Conservation (phyloP, 352 stramenopile genomes). For the Hyaloperonospora arabidopsidis region DNA sequence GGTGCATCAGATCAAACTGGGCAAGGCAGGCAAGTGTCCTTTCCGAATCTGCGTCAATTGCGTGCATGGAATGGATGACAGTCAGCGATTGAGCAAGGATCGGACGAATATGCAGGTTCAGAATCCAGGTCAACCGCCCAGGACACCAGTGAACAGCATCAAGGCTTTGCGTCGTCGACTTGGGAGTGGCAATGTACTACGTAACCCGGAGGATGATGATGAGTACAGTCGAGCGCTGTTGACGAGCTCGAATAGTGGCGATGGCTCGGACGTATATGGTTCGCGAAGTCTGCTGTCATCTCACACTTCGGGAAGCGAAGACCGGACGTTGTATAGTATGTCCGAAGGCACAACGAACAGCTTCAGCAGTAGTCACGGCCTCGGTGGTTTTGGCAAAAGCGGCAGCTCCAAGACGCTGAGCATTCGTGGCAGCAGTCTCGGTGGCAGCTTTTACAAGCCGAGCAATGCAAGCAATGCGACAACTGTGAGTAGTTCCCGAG, state of each 20-base stretch:
- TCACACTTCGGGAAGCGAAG: conserved; percentile 5
- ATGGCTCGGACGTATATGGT: conserved; percentile 34
- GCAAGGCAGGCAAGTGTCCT: conserved; percentile 41
- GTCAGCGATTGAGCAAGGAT: conserved; percentile 16
- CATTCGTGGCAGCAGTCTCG: conserved; percentile 27
- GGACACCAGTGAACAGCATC: conserved; percentile 16
- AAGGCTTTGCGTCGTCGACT: conserved; percentile 21
- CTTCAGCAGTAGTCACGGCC: conserved; percentile 24
- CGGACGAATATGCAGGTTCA: conserved; percentile 16
- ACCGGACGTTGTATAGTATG: conserved; percentile 26
- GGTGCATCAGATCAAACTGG: conserved; percentile 51
- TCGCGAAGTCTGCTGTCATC: conserved; percentile 27
- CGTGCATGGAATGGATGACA: conserved; percentile 28
- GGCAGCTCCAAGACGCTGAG: conserved; percentile 33
- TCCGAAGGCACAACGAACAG: conserved; percentile 27
- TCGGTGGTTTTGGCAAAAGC: conserved; percentile 24
- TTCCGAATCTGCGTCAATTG: conserved; percentile 62
- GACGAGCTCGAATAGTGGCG: conserved; percentile 32
- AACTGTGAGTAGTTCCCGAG: conserved; percentile 26
- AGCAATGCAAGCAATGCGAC: conserved; percentile 30
- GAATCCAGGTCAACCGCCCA: conserved; percentile 14
- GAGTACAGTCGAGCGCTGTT: conserved; percentile 21
- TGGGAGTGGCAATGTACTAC: conserved; percentile 10
- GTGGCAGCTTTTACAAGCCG: conserved; percentile 34
- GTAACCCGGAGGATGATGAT: conserved; percentile 22